phyloP scores from a whole-genome alignment of 768 basidiomycete species.

The Termitomyces eurrhizus region DNA sequence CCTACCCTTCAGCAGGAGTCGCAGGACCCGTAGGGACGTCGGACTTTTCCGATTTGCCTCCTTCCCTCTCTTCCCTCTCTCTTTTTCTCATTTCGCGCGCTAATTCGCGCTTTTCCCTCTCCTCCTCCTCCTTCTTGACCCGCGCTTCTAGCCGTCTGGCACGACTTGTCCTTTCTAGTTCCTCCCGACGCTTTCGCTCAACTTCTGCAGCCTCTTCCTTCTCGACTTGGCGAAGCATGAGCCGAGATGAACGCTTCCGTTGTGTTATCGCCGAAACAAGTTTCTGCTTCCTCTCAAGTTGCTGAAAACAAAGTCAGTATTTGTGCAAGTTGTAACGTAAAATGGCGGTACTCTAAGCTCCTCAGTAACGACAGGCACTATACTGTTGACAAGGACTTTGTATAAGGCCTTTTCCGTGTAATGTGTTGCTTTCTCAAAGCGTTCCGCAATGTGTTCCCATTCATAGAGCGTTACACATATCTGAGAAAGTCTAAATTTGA shows the following conservation, averaged over 20 bases:
- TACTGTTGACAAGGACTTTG: constrained; percentile 56
- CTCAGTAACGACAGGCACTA: constrained; percentile 69
- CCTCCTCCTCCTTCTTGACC: constrained; percentile 52
- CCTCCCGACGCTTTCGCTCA: constrained; percentile 59
- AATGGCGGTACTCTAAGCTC: constrained; percentile 50
- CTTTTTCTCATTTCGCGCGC: constrained; percentile 53
- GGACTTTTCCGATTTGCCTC: constrained; percentile 28
- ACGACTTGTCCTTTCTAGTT: constrained; percentile 64
- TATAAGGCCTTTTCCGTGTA: constrained; percentile 79
- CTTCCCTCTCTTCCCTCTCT: constrained; percentile 46
- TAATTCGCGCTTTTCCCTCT: constrained; percentile 49
- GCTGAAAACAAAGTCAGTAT: constrained; percentile 33
- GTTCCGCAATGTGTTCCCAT: constrained; percentile 78
- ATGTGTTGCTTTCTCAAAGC: constrained; percentile 72
- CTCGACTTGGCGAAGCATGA: constrained; percentile 78
- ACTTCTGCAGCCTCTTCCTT: constrained; percentile 66
- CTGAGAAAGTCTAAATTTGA: constrained; percentile 31
- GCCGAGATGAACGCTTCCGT: constrained; percentile 88
- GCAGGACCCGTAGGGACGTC: constrained; percentile 16
- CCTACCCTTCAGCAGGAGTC: constrained; percentile 12
- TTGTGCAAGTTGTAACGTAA: neutral
- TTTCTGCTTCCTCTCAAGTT: constrained; percentile 55
- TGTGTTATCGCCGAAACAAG: constrained; percentile 75
- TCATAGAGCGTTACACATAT: constrained; percentile 80
- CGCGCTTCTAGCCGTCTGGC: constrained; percentile 55